Evolutionary conservation across 345 rosid species (phyloP), one percentile per base, ranked within the genome.

Genomic region (Rhodamnia argentea): DNA sequence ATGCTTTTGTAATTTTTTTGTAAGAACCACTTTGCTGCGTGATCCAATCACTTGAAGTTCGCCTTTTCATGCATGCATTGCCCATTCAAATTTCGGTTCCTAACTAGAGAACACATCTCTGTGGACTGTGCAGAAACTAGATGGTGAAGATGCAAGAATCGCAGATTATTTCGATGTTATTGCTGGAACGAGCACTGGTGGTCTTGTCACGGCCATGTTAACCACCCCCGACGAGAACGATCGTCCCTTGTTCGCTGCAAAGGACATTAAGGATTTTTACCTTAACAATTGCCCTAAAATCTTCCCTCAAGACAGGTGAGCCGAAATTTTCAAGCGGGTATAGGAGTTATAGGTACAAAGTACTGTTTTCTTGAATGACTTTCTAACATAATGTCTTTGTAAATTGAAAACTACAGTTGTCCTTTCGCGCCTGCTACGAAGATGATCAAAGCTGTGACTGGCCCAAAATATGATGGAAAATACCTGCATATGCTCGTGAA

Each of bases 111-210:
- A 47, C 53, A 82, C 13, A n/a, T n/a, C 29, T 47, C 4, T 82
- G 29, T n/a, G 56, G 29, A 47, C 8, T 81, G 75, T 74, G 86
- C 90, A 94, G 96, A 89, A 90, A 59, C 83, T 93, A 75, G 95
- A 90, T 56, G 95, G 95, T 13, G 87, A 90, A 47, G 88, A 91
- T 2, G 93, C 92, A 52, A 92, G 95, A 83, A 53, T 93, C 0
- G 90, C 93, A 18, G 94, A 94, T 53, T 94, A 92, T 83, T 93
- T 93, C 23, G 94, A 93, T 81, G 89, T 92, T 64, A 85, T 92
- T 44, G 83, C 92, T 1, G 94, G 92, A 55, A 92, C 94, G 15
- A 91, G 96, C 87, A 93, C 95, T 0, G 95, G 95, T 0, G 94
- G 95, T 9, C 90, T 94, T 2, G 86, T 94, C 44, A 87, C 93